Percentiles rank a stretch among this genome's conserved stretches.
Conservation (phyloP, 2,329 filamentous ascomycete genomes). For the Epichloe typhina region DNA sequence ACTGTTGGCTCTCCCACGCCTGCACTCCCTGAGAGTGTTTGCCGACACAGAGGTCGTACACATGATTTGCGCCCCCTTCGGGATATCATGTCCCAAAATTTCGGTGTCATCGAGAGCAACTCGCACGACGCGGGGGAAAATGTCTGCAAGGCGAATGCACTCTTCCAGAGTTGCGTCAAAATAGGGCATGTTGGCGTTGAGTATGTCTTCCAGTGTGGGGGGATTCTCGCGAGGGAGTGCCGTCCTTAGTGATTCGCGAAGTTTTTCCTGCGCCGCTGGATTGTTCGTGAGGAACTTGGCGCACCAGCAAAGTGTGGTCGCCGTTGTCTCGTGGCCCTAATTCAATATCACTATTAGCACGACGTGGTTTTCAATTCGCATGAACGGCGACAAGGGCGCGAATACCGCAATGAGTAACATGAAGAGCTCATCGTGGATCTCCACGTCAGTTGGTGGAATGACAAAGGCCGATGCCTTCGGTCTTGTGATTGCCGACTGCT, state of each 20-base stretch:
- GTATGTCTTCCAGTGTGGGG: not conserved
- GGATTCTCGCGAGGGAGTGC: conserved; percentile 3
- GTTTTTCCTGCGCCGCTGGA: conserved; percentile 5
- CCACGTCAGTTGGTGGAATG: not conserved
- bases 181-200: not conserved
- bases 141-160: not conserved
- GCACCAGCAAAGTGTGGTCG: conserved; percentile 9
- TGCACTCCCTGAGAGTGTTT: not conserved
- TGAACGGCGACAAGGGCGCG: too few species aligned
- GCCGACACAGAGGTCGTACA: not conserved
- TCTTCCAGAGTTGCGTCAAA: conserved; percentile 2
- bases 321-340: conserved; percentile 13
- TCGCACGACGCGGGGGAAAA: not conserved
- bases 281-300: conserved; percentile 11
- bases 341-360: not conserved
- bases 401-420: conserved; percentile 7
- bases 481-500: not conserved
- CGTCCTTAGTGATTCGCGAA: conserved; percentile 11
- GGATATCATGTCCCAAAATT: not conserved
- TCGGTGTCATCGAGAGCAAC: not conserved
- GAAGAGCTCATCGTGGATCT: conserved; percentile 14
- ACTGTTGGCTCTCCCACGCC: not conserved
- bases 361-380: not conserved
- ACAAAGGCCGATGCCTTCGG: not conserved
- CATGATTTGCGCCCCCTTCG: conserved; percentile 2